Evolutionary conservation across 257 asterid species (phyloP), one percentile per base, ranked within the genome.

Genomic region (Solanum piurae): DNA sequence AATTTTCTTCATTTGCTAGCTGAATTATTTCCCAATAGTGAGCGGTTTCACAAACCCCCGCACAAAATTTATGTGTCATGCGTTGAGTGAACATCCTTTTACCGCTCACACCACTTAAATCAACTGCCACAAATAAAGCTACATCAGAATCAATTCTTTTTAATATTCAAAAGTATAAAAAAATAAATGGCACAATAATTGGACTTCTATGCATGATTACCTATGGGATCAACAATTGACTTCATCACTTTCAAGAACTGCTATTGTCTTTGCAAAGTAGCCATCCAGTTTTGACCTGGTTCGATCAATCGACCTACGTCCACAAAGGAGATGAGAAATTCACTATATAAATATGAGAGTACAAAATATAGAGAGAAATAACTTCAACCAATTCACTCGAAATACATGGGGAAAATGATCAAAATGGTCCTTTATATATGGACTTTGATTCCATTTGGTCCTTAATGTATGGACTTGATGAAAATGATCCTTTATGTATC

Each of bases 211-310:
- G 94, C 73, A 62, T 88, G 88, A 69, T 93, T 94, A 83, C 92
- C 90, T 8, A 64, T 58, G 92, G 89, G 25, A 91, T 58, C 14
- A 91, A 46, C n/a, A 77, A 93, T 88, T 79, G 95, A 88, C 93
- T 88, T 86, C 86, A 94, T 79, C 10, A 83, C 64, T 6, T 92
- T 87, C 69, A 89, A 89, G 69, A 91, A 93, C 87, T 94, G 93
- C 37, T 97, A 93, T 86, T 94, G 97, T 86, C 91, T 89, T 83
- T 91, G 94, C 7, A 97, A 92, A 83, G 90, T 89, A 87, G 94
- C 88, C 6, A 97, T 87, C 98, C 98, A 95, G 88, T 90, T 94
- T 84, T 91, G 95, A 14, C n/a, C n/a, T 38, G 44, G 44, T 38
- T 38, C 44, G 0, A 0, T 36, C 44, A 38, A 38, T 38, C 4